phyloP scores from a whole-genome alignment of 352 stramenopile genomes.

The Blastocystis sp. region DNA sequence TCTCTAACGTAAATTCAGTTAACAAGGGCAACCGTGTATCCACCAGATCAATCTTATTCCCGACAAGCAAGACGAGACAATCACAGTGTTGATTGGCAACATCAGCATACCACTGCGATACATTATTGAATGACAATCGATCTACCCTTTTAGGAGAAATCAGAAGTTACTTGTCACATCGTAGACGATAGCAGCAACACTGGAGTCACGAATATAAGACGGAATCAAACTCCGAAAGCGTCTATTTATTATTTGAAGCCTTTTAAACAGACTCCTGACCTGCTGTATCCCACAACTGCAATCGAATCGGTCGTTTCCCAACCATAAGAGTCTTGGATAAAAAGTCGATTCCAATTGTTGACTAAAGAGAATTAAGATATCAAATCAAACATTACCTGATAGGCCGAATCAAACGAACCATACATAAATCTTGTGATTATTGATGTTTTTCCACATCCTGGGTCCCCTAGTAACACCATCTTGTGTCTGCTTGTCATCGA shows the following conservation, averaged over 20 bases:
- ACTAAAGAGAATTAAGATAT: constrained; percentile 32
- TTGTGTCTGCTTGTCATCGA: constrained; percentile 67
- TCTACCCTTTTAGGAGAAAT: constrained; percentile 72
- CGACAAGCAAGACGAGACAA: constrained; percentile 97
- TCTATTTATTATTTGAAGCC: background rate
- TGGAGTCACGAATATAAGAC: constrained; percentile 62
- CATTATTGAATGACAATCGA: constrained; percentile 94
- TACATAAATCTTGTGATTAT: constrained; percentile 99
- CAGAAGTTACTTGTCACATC: constrained; percentile 2
- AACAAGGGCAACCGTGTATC: constrained; percentile 78
- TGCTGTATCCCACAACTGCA: constrained; percentile 66
- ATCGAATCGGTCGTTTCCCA: background rate
- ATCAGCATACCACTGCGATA: constrained; percentile 98
- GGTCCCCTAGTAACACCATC: constrained; percentile 86
- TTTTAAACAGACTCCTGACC: constrained; percentile 49
- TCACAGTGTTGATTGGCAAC: constrained; percentile 93
- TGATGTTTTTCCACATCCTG: constrained; percentile 97
- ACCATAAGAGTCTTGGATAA: constrained; percentile 61
- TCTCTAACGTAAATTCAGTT: constrained; percentile 73
- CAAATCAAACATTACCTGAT: constrained; percentile 75
- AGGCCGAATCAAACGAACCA: constrained; percentile 91
- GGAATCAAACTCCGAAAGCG: constrained; percentile 64
- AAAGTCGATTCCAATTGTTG: constrained; percentile 66
- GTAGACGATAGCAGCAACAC: constrained; percentile 45
- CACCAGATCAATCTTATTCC: constrained; percentile 98